phyloP scores from a whole-genome alignment of 208 protist genomes.

The Leishmania tarentolae region DNA sequence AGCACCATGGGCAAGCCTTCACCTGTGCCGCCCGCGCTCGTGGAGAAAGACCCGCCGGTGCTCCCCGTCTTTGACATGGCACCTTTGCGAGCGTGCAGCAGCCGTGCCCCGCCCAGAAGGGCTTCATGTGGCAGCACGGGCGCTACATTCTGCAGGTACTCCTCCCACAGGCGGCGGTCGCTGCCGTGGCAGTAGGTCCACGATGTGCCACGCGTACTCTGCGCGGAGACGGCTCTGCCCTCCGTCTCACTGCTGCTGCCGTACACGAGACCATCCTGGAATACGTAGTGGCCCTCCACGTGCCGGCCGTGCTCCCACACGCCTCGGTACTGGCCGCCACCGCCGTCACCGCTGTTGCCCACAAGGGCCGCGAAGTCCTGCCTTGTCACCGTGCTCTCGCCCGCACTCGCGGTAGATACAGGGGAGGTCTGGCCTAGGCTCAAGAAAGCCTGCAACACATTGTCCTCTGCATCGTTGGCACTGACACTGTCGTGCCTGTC shows the following conservation, averaged over 20 bases:
- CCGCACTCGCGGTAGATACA: not conserved
- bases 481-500: not conserved
- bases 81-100: conserved; percentile 21
- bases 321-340: conserved; percentile 83
- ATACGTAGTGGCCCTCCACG: conserved; percentile 81
- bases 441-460: conserved; percentile 18
- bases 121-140: conserved; percentile 77
- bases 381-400: not conserved
- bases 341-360: conserved; percentile 16
- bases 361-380: not conserved
- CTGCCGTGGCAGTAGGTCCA: conserved; percentile 86
- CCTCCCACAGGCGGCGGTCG: conserved; percentile 84
- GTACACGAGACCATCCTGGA: conserved; percentile 83
- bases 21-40: not conserved
- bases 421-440: not conserved
- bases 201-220: conserved; percentile 5
- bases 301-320: conserved; percentile 79
- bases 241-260: conserved; percentile 21
- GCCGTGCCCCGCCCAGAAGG: conserved; percentile 49
- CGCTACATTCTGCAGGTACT: conserved; percentile 81
- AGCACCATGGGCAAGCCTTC: conserved; percentile 50
- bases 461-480: not conserved
- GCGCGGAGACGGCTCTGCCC: conserved; percentile 15
- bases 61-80: not conserved
- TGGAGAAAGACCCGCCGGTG: conserved; percentile 1